Conservation (phyloP, 1,139 yeast genomes). For the Blastobotrys niveus region DNA sequence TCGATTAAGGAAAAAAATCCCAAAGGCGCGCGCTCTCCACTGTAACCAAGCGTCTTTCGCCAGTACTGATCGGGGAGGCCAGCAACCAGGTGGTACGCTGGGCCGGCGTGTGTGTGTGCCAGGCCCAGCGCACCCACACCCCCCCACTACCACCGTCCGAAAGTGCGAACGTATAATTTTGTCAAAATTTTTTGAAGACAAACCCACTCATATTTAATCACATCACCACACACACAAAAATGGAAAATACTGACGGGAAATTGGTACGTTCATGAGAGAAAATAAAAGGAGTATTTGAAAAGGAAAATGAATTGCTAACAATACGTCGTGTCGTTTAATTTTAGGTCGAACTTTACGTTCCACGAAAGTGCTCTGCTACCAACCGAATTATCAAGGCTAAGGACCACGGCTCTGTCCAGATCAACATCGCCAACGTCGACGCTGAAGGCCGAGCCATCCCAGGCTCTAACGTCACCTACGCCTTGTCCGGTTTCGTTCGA, state of each 20-base stretch:
- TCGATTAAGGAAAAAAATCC: too few relatives aligned
- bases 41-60: too few relatives aligned
- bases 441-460: constrained; percentile 94
- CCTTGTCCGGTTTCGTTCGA: constrained; percentile 93
- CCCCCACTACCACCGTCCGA: too few relatives aligned
- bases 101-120: too few relatives aligned
- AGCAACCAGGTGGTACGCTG: too few relatives aligned
- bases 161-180: too few relatives aligned
- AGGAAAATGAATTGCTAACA: not conserved
- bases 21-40: too few relatives aligned
- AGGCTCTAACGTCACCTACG: constrained; percentile 90
- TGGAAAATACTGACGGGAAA: constrained; percentile 13
- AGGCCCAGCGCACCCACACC: too few relatives aligned
- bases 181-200: too few relatives aligned
- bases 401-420: constrained; percentile 98
- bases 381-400: constrained; percentile 99
- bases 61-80: too few relatives aligned
- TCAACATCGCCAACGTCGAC: constrained; percentile 82
- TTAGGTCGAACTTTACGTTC: constrained; percentile 99
- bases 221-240: constrained; percentile 5
- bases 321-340: constrained; percentile 41
- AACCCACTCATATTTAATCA: not conserved
- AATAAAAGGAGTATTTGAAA: not conserved
- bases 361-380: constrained; percentile 99
- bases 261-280: constrained; percentile 5